These are phyloP conservation scores for Podila epicladia DNA, from an alignment of 192 early-diverging fungal species.

Conservation along the genomic window DNA sequence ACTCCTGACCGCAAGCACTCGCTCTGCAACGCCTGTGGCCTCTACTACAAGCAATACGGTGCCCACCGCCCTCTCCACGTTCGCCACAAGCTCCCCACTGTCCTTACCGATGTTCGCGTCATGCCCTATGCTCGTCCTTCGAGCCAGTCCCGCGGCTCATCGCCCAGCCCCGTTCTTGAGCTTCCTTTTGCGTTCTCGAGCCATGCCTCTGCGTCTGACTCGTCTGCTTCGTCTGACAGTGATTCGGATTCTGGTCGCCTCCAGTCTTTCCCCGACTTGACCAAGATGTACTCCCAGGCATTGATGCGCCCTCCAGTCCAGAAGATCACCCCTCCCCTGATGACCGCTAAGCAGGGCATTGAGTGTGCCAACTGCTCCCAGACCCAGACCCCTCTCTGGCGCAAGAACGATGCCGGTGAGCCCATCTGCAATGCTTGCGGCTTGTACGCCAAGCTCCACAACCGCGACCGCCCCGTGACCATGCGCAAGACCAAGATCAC, in stretches of 20 bases:
- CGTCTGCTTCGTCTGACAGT: conserved; percentile 16
- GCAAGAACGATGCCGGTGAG: conserved; percentile 75
- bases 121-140: conserved; percentile 43
- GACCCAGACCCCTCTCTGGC: conserved; percentile 83
- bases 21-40: conserved; percentile 85
- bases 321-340: conserved; percentile 27
- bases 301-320: conserved; percentile 19
- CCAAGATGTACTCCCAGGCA: conserved; percentile 37
- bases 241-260: conserved; percentile 24
- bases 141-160: conserved; percentile 9
- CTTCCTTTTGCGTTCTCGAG: background rate
- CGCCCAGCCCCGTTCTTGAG: conserved; percentile 8
- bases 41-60: conserved; percentile 72
- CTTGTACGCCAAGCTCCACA: conserved; percentile 93
- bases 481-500: conserved; percentile 79
- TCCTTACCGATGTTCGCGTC: conserved; percentile 26
- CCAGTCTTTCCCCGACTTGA: conserved; percentile 14
- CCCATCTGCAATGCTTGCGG: conserved; percentile 87
- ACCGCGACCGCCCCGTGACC: conserved; percentile 82
- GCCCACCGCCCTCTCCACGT: conserved; percentile 65
- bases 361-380: conserved; percentile 76
- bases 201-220: background rate
- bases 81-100: conserved; percentile 54
- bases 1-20: conserved; percentile 80
- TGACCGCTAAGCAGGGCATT: conserved; percentile 48